Evolutionary conservation across 305 asterid genomes (phyloP).

Genomic region (Lippia alba): DNA sequence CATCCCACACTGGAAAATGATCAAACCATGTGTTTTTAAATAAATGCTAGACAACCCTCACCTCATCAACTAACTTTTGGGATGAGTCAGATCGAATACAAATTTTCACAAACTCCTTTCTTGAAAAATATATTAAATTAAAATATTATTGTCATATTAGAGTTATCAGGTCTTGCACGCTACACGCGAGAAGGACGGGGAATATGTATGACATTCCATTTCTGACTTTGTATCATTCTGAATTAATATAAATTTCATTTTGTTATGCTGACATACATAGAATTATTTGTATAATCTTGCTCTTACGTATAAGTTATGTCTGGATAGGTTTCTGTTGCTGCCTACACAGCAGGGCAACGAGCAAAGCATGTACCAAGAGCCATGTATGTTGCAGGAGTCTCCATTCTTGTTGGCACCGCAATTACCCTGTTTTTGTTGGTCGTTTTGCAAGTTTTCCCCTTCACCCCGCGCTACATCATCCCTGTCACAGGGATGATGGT

Average conservation of each 20-base stretch:
- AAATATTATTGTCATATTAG: background rate
- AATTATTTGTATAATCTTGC: too few species aligned
- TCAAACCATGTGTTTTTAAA: too few species aligned
- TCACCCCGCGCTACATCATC: constrained; percentile 86
- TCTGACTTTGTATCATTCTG: background rate
- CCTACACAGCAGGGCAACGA: constrained; percentile 90
- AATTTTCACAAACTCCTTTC: too few species aligned
- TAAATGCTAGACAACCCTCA: too few species aligned
- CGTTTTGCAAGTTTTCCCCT: constrained; percentile 73
- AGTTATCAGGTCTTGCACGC: background rate
- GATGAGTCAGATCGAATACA: too few species aligned
- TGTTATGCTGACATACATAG: background rate
- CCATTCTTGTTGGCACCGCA: constrained; percentile 77
- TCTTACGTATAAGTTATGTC: background rate
- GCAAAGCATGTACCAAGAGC: constrained; percentile 93
- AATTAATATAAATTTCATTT: too few species aligned
- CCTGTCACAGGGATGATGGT: constrained; percentile 97
- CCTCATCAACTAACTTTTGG: too few species aligned
- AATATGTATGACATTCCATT: background rate
- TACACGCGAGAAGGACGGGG: background rate
- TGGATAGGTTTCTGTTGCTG: constrained; percentile 71
- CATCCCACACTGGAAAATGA: too few species aligned
- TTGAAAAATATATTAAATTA: too few species aligned
- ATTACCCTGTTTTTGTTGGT: constrained; percentile 67
- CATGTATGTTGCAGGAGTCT: constrained; percentile 73